Evolutionary conservation across 192 early-diverging fungal genomes (phyloP).

Genomic region (Haplosporangium gracile): DNA sequence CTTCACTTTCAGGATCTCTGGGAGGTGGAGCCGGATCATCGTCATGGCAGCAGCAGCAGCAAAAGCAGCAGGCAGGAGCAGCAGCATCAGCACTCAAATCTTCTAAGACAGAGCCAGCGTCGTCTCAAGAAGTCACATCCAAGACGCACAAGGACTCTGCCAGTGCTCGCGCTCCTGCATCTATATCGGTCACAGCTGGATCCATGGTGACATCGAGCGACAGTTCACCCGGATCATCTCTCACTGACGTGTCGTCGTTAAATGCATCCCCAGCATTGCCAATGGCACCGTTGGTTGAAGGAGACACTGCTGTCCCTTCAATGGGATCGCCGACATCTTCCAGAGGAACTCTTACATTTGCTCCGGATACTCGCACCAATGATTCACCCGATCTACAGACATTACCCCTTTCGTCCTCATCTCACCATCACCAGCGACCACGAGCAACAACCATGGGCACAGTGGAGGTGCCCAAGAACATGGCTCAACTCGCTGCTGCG

Average conservation of each 20-base stretch:
- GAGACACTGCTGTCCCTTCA: slow-evolving; percentile 3
- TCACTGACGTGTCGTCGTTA: slow-evolving; percentile 13
- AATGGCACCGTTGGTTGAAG: background rate
- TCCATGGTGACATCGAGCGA: slow-evolving; percentile 24
- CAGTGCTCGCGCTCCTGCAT: background rate
- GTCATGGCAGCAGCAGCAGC: background rate
- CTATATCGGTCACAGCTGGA: background rate
- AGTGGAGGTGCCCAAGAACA: slow-evolving; percentile 53
- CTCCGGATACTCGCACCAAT: background rate
- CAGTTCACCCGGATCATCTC: background rate
- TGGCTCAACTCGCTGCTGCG: slow-evolving; percentile 50
- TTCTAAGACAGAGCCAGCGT: background rate
- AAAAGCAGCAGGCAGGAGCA: background rate
- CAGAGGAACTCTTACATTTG: background rate
- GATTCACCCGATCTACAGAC: background rate
- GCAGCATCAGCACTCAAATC: background rate
- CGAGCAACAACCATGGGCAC: slow-evolving; percentile 56
- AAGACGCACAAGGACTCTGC: background rate
- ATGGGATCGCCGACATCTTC: slow-evolving; percentile 3
- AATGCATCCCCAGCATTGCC: slow-evolving; percentile 13
- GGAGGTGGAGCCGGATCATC: background rate
- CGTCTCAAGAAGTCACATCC: background rate
- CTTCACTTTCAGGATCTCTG: background rate
- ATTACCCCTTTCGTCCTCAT: slow-evolving; percentile 6
- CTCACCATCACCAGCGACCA: slow-evolving; percentile 36